Base-by-base conservation (phyloP, 177 flowering plant genomes). In the Tripterygium wilfordii region DNA sequence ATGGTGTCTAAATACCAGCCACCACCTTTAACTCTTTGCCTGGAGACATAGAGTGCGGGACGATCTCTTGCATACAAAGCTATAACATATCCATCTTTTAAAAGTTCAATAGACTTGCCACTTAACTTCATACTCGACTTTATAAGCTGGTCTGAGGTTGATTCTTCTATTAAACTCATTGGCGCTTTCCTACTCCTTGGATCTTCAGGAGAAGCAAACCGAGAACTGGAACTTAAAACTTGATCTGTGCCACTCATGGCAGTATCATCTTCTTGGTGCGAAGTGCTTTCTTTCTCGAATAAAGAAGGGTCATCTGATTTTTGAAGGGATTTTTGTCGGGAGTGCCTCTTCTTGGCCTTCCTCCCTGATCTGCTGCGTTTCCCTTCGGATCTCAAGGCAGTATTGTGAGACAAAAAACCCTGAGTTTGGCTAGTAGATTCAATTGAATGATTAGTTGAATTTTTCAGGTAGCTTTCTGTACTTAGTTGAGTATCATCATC, bases 191-290 rank as follows among this genome's bases (percentile, higher is more conserved):
- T 74, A 58, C 58, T 71, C 67, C 96, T 80, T 49, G 83, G 76
- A 45, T 87, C 91, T 44, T 81, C 95, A 46, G 97, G 91, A 45
- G 98, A 89, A 56, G 92, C 95, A 72, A 76, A 76, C 29, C 78
- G 80, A 36, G 96, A 88, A 69, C 89, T 74, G 33, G 97, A 84
- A 74, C 96, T 83, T 56, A 70, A 55, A 1, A 65, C 90, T 64
- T 85, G 96, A 60, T 87, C 99, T 5, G 87, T 80, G 45, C 97
- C 83, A 75, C 96, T 94, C 79, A 81, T 76, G 17, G 82, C 82
- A 53, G 83, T 67, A 66, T 87, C 97, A 59, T 89, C 96, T 63
- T 87, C 95, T 36, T 67, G 66, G 20, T 76, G 85, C 14, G 83
- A 79, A 14, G 74, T 65, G 55, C 81, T 78, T 55, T 76, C 97